A percentile compares a stretch with the other conserved stretches of the same genome.
Evolutionary conservation across 2,329 filamentous ascomycete species (phyloP).

Genomic region (Botrytis deweyae): DNA sequence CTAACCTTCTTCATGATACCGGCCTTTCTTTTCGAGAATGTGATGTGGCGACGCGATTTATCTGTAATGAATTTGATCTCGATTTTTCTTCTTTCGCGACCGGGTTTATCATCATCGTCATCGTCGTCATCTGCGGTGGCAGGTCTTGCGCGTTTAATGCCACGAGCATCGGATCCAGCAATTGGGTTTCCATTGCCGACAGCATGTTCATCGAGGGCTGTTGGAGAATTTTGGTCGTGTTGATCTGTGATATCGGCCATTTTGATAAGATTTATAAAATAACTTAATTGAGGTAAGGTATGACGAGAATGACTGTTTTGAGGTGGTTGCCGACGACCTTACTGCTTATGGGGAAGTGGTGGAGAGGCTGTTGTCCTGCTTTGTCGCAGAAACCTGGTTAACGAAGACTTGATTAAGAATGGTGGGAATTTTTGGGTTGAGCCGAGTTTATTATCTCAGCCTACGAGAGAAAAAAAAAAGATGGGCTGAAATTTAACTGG

Average conservation of each 20-base stretch:
- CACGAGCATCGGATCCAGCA: conserved; percentile 63
- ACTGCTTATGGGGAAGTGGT: conserved; percentile 39
- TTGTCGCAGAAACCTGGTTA: conserved; percentile 40
- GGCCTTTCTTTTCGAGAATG: conserved; percentile 99
- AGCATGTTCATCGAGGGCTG: conserved; percentile 71
- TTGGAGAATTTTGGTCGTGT: conserved; percentile 73
- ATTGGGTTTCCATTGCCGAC: conserved; percentile 69
- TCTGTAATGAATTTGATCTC: conserved; percentile 99
- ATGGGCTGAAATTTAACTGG: conserved; percentile 20
- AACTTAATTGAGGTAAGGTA: conserved; percentile 34
- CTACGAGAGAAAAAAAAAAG: conserved; percentile 7
- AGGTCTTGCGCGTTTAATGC: conserved; percentile 84
- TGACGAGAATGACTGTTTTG: conserved; percentile 41
- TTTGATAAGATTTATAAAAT: conserved; percentile 32
- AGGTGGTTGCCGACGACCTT: conserved; percentile 40
- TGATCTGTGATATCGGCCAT: conserved; percentile 82
- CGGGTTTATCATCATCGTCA: conserved; percentile 95
- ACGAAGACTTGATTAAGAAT: conserved; percentile 39
- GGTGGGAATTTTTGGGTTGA: conserved; percentile 35
- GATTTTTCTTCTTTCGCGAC: conserved; percentile 97
- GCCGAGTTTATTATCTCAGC: conserved; percentile 27
- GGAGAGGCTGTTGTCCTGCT: conserved; percentile 38
- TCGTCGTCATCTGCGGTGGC: conserved; percentile 89
- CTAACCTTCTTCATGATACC: conserved; percentile 99
- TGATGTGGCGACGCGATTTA: conserved; percentile 98